A percentile compares a stretch with the other conserved stretches of the same genome.
phyloP scores from a whole-genome alignment of 2,329 filamentous ascomycete genomes.

The Emergomyces pasteurianus region DNA sequence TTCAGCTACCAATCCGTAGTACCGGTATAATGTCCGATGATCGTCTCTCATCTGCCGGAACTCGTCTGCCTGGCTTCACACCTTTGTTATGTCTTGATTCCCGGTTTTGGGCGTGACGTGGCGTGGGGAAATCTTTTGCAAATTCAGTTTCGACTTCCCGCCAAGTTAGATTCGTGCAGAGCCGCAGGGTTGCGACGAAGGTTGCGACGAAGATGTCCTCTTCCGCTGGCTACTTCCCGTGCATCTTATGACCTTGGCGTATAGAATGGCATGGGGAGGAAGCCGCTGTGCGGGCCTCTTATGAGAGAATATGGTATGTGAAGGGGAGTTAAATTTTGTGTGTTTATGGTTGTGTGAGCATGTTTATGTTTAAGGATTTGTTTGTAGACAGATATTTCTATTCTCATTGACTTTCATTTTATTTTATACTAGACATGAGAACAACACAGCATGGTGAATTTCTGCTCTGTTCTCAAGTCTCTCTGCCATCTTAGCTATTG shows the following conservation, averaged over 20 bases:
- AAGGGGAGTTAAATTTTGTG: not conserved
- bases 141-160: constrained; percentile 6
- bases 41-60: not conserved
- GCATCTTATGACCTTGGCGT: constrained; percentile 2
- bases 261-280: not conserved
- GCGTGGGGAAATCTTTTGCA: constrained; percentile 2
- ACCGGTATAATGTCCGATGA: constrained; percentile 8
- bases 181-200: constrained; percentile 10
- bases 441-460: not conserved
- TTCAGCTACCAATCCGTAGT: not conserved
- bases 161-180: constrained; percentile 12
- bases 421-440: not conserved
- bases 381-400: not conserved
- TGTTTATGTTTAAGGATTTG: not conserved
- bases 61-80: constrained; percentile 3
- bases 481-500: not conserved
- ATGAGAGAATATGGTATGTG: not conserved
- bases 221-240: constrained; percentile 5
- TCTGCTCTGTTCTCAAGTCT: not conserved
- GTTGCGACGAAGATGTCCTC: constrained; percentile 11
- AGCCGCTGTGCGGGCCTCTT: not conserved
- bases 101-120: constrained; percentile 7
- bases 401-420: not conserved
- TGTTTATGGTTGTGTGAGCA: not conserved
- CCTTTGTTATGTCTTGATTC: constrained; percentile 13